Percentiles rank a stretch among this genome's conserved stretches.
Evolutionary conservation across 2,329 filamentous ascomycete genomes (phyloP).

Genomic region (Colletotrichum viniferum): DNA sequence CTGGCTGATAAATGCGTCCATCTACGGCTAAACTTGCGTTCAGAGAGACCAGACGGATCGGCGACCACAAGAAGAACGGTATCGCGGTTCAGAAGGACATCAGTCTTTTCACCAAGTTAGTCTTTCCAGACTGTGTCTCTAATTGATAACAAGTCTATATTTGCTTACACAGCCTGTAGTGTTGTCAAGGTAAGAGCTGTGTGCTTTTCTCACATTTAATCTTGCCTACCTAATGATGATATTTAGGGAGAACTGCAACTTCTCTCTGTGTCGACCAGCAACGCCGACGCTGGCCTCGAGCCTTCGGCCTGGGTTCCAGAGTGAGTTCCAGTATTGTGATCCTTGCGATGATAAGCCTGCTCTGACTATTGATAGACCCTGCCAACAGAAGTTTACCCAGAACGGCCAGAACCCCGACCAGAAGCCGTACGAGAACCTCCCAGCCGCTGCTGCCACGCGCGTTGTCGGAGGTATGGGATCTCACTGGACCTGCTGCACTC

Average conservation of each 20-base stretch:
- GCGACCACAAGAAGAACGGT: background rate
- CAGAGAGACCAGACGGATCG: background rate
- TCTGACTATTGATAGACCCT: background rate
- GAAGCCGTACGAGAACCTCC: background rate
- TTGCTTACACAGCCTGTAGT: background rate
- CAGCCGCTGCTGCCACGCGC: background rate
- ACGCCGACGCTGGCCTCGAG: background rate
- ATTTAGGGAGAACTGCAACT: background rate
- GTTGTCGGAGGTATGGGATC: background rate
- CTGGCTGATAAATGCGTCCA: background rate
- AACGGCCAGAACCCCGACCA: background rate
- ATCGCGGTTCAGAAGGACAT: background rate
- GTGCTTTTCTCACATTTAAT: fast-evolving
- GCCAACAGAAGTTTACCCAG: background rate
- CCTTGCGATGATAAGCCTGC: fast-evolving
- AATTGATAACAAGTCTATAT: fast-evolving
- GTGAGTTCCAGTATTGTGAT: background rate
- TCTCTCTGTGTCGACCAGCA: background rate
- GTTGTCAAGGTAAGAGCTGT: background rate
- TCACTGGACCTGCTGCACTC: background rate
- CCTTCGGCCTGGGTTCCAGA: background rate
- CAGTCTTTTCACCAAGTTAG: background rate
- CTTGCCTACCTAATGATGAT: background rate
- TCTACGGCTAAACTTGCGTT: background rate
- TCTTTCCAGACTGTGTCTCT: background rate